phyloP scores from a whole-genome alignment of 2,329 filamentous ascomycete genomes.

The Drechslera avenae region DNA sequence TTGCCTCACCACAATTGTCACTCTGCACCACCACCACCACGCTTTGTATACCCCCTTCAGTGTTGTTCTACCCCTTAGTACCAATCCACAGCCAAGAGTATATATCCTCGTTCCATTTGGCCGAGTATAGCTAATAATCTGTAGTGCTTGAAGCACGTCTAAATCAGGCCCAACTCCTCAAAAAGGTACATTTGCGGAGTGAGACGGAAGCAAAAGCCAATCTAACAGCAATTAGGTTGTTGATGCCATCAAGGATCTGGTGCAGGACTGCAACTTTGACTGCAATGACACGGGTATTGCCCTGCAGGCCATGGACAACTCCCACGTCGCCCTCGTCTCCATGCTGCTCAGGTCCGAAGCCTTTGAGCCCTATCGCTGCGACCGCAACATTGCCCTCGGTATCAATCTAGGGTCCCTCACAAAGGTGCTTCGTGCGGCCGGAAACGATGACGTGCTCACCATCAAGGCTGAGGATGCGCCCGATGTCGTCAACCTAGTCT shows the following conservation, averaged over 20 bases:
- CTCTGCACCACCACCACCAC: slow-evolving; percentile 9
- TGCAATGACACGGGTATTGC: slow-evolving; percentile 99
- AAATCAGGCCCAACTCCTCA: slow-evolving; percentile 89
- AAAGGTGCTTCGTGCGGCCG: slow-evolving; percentile 93
- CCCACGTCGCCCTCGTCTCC: slow-evolving; percentile 96
- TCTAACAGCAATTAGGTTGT: slow-evolving; percentile 69
- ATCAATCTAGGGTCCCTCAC: slow-evolving; percentile 96
- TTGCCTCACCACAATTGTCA: slow-evolving; percentile 19
- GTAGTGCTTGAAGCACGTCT: slow-evolving; percentile 95
- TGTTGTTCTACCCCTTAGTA: slow-evolving; percentile 3
- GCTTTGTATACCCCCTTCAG: slow-evolving; percentile 8
- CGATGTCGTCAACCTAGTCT: slow-evolving; percentile 92
- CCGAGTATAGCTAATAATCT: slow-evolving; percentile 25
- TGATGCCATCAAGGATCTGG: slow-evolving; percentile 98
- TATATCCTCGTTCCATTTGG: background rate
- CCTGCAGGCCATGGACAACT: slow-evolving; percentile 99
- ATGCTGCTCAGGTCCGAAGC: slow-evolving; percentile 97
- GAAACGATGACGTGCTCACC: slow-evolving; percentile 92
- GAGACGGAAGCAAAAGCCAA: background rate
- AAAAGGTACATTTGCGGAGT: slow-evolving; percentile 70
- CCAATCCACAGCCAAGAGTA: slow-evolving; percentile 26
- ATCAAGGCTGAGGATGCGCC: slow-evolving; percentile 97
- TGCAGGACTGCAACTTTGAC: slow-evolving; percentile 99
- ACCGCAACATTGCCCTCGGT: slow-evolving; percentile 97
- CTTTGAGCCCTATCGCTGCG: slow-evolving; percentile 95